Percentiles rank a stretch among this genome's conserved stretches.
Conservation (phyloP, 208 protist species). For the Acanthamoeba healyi region DNA sequence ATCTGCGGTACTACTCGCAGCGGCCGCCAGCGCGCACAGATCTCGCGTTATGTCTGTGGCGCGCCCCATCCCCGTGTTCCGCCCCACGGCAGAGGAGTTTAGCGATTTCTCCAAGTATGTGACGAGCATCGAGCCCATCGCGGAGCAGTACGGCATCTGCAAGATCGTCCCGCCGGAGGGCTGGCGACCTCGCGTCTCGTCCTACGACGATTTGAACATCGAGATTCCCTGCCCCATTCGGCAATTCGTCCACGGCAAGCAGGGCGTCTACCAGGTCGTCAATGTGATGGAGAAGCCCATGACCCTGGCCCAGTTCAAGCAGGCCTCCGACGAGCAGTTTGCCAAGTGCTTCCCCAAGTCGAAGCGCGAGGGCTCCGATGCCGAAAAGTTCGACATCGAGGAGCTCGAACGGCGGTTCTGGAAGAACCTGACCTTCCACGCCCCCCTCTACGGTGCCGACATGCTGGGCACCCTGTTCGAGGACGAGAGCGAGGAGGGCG, state of each 20-base stretch:
- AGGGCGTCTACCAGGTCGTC: slow-evolving; percentile 73
- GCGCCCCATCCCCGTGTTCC: slow-evolving; percentile 67
- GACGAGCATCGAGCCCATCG: slow-evolving; percentile 67
- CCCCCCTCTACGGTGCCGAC: slow-evolving; percentile 77
- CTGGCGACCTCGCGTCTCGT: slow-evolving; percentile 34
- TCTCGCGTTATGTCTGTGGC: slow-evolving; percentile 31
- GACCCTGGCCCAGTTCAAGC: slow-evolving; percentile 61
- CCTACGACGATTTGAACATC: slow-evolving; percentile 61
- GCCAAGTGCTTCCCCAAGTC: slow-evolving; percentile 71
- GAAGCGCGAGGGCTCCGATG: slow-evolving; percentile 55
- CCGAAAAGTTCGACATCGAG: slow-evolving; percentile 65
- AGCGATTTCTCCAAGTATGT: slow-evolving; percentile 78
- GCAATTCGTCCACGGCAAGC: slow-evolving; percentile 49
- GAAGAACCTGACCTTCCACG: slow-evolving; percentile 78
- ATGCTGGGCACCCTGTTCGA: slow-evolving; percentile 80
- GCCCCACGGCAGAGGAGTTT: slow-evolving; percentile 73
- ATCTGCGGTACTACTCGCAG: too few relatives aligned
- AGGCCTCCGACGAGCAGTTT: slow-evolving; percentile 55
- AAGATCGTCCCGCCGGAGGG: slow-evolving; percentile 76
- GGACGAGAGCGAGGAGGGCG: neutral
- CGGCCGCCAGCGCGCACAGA: neutral
- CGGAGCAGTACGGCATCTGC: slow-evolving; percentile 63
- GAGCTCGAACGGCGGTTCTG: slow-evolving; percentile 78
- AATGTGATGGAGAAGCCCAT: slow-evolving; percentile 74
- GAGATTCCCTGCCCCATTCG: slow-evolving; percentile 76